phyloP scores from a whole-genome alignment of 805 yeast genomes.

The Ogataea sp. region DNA sequence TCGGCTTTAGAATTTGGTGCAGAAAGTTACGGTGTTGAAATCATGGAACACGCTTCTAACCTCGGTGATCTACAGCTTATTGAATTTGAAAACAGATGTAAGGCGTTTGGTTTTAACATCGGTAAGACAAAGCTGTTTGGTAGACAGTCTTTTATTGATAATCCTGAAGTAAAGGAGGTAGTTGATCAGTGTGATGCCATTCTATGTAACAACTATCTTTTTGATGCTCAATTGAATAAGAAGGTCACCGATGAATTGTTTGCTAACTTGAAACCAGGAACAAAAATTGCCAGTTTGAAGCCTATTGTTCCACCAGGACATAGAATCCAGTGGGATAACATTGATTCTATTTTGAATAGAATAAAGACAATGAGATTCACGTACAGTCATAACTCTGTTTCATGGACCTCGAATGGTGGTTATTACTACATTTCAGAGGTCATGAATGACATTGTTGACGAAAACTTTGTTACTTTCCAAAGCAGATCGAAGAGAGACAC shows the following conservation, averaged over 20 bases:
- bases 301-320: constrained; percentile 75
- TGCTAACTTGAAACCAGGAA: constrained; percentile 57
- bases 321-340: constrained; percentile 46
- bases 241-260: constrained; percentile 56
- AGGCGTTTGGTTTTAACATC: constrained; percentile 54
- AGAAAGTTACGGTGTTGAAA: constrained; percentile 80
- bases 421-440: constrained; percentile 74
- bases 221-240: constrained; percentile 65
- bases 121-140: constrained; percentile 53
- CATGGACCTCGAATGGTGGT: constrained; percentile 86
- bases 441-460: constrained; percentile 24
- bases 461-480: constrained; percentile 22
- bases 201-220: constrained; percentile 75
- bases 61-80: constrained; percentile 52
- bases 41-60: constrained; percentile 74
- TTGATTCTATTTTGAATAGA: constrained; percentile 53
- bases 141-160: constrained; percentile 64
- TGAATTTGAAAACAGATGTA: constrained; percentile 52
- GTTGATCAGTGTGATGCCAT: constrained; percentile 63
- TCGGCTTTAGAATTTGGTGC: constrained; percentile 85
- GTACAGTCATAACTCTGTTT: constrained; percentile 66
- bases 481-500: constrained; percentile 14
- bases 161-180: constrained; percentile 43
- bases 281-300: constrained; percentile 71
- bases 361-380: constrained; percentile 54